Base-by-base conservation (phyloP, 306 rosid genomes). In the Myrica gale region DNA sequence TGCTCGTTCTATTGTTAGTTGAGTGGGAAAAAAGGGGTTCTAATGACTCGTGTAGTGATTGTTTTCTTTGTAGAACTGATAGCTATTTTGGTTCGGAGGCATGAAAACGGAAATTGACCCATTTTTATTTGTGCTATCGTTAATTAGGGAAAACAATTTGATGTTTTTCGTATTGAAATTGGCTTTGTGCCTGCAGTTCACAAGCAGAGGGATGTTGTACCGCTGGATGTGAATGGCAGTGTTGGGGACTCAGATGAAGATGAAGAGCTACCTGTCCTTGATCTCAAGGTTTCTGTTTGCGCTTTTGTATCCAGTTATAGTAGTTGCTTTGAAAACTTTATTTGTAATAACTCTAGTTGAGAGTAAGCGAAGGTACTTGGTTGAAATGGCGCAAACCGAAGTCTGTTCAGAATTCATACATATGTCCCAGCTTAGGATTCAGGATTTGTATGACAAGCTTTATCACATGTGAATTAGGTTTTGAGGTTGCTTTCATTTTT, bases 151-250 rank as follows among this genome's bases (percentile, higher is more conserved):
- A 75, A 53, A 11, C 39, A 52, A 16, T 55, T 32, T 82, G 37
- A 48, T 60, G 12, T 69, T 11, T 32, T 3, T 32, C 37, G 37
- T 5, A n/a, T 44, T 26, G 7, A 44, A 4, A 74, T 44, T 19
- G 37, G 37, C 46, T 75, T 62, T 62, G 1, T 67, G 53, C 66
- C 76, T 76, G 68, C 85, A 95, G 98, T 95, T 84, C 90, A 90
- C 84, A 90, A 92, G 86, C 93, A 88, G 82, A 90, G 96, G 79
- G 93, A 90, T 80, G 47, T 83, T 74, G 71, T 95, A 26, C 92
- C 95, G 9, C 88, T 95, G 21, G 89, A 92, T 76, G 20, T 87
- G 39, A 71, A 90, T 75, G 92, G 67, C 66, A 85, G 76, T 53
- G 67, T 37, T 70, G 82, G 45, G 39, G 96, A 88, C 2, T 95